phyloP scores from a whole-genome alignment of 768 basidiomycete species.

The Macrolepiota dolichaula region DNA sequence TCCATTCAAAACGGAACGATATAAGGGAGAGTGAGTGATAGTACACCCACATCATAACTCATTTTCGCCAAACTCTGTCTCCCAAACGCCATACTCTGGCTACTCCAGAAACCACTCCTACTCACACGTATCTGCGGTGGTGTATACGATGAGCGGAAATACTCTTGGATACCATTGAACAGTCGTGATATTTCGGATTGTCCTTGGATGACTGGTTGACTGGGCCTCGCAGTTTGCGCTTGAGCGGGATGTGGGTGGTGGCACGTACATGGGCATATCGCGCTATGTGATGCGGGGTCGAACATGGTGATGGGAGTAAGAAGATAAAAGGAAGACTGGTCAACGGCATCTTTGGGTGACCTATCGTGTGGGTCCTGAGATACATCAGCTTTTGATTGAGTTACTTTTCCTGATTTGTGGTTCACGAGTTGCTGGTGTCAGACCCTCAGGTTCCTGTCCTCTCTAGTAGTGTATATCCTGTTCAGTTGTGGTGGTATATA shows the following conservation, averaged over 20 bases:
- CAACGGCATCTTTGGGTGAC: not conserved
- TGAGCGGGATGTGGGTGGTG: not conserved
- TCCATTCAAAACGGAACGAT: too few species aligned
- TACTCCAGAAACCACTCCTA: not conserved
- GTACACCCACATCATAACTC: not conserved
- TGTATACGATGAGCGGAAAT: not conserved
- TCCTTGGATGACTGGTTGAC: not conserved
- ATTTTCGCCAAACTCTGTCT: not conserved
- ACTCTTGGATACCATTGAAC: not conserved
- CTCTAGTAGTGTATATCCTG: too few species aligned
- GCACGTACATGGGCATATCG: not conserved
- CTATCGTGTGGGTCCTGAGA: too few species aligned
- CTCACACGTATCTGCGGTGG: not conserved
- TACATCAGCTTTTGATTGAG: too few species aligned
- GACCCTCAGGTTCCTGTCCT: too few species aligned
- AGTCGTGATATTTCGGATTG: not conserved
- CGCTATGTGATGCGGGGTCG: not conserved
- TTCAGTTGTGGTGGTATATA: not conserved
- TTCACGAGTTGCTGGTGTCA: too few species aligned
- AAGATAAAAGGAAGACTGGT: not conserved
- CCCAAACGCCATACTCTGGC: not conserved
- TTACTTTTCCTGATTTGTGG: too few species aligned
- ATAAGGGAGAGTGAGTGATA: not conserved
- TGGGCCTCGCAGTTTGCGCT: not conserved
- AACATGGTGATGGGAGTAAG: not conserved